Evolutionary conservation across 169 alveolate species (phyloP).

Genomic region (Eimeria maxima): DNA sequence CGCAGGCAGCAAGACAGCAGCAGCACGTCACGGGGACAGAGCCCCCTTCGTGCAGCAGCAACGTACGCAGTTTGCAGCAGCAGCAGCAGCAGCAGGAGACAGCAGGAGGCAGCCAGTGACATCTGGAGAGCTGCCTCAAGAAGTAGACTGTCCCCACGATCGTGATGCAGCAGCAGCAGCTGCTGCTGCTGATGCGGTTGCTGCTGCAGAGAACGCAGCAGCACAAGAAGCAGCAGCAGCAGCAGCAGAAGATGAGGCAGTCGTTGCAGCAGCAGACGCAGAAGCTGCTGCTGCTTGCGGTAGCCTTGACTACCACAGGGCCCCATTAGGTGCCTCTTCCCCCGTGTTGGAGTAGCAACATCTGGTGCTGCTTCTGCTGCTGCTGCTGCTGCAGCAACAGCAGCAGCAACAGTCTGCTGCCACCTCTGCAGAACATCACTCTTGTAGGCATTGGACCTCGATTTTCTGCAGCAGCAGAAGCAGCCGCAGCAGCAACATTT

Average conservation of each 20-base stretch:
- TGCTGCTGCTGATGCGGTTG: constrained; percentile 39
- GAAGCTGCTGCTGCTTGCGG: constrained; percentile 63
- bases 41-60: neutral
- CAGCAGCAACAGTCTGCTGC: too few relatives aligned
- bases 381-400: neutral
- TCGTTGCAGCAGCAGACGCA: constrained; percentile 63
- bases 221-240: constrained; percentile 53
- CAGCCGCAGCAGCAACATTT: neutral
- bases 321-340: neutral
- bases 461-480: too few relatives aligned
- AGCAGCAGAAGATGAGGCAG: constrained; percentile 55
- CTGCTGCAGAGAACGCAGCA: constrained; percentile 39
- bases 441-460: neutral
- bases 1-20: neutral
- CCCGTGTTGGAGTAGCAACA: neutral
- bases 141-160: neutral
- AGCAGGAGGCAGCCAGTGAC: neutral
- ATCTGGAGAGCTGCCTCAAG: neutral
- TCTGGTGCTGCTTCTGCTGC: neutral
- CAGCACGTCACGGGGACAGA: neutral
- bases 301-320: neutral
- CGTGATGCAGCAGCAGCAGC: constrained; percentile 6
- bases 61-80: neutral
- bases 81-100: neutral
- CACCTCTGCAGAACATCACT: neutral